Base-by-base conservation (phyloP, 257 asterid species). In the Lithospermum erythrorhizon region DNA sequence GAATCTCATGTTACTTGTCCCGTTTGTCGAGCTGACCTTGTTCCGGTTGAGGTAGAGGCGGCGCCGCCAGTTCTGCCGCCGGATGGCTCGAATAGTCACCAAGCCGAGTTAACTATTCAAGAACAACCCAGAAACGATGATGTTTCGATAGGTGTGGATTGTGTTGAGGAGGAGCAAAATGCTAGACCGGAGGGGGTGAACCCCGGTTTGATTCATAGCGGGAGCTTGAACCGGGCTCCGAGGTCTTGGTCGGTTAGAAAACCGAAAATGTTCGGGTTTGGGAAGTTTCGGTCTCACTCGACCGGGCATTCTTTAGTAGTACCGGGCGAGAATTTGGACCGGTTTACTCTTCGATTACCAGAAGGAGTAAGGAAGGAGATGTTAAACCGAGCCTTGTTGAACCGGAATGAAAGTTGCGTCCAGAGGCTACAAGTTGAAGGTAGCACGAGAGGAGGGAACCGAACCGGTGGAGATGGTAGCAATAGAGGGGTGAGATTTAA, bases 1-100 rank as follows among this genome's bases (percentile, higher is more conserved):
- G 76, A 65, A 37, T 81, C 85, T 0, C 98, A 93, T 73, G 82
- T 79, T 51, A 89, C 98, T 4, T 93, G 98, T 63, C 98, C 98
- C 0, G 98, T 93, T 64, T 93, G 98, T 74, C 57, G 98, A 7
- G 89, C 98, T 47, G 65, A 86, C 51, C 72, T 93, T 16, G 70
- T 56, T 0, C 35, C 86, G 21, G 80, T 58, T 0, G 81, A 72
- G 0, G 82, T 64, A 1, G 81, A 73, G 1, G 77, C 54, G 16
- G 64, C 79, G 71, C 70, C n/a, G 52, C 71, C 25, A 21, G 58
- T 10, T 19, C 64, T 52, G 8, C 49, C 72, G 21, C 68, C 35
- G 19, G 25, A 57, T 27, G 32, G 32, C 32, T 0, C 32, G 32
- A 27, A 27, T 27, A 27, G 32, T 27, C 32, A 27, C 6, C 32